Base-by-base conservation (phyloP, 208 protist genomes). In the Crithidia expoeki region DNA sequence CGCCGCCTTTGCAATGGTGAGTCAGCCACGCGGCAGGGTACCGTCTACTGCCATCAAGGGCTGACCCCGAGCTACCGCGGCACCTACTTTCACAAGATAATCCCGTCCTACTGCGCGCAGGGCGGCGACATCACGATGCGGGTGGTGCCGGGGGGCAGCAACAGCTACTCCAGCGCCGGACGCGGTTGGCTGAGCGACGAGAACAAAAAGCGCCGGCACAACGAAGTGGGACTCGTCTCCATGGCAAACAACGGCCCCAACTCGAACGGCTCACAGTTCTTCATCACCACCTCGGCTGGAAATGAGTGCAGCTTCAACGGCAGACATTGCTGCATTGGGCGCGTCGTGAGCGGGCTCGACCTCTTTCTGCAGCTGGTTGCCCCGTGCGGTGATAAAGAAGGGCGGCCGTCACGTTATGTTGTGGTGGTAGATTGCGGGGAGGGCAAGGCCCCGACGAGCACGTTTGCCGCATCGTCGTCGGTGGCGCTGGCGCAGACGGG, bases 51-150 rank as follows among this genome's bases (percentile, higher is more conserved):
- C 17, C 83, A 85, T 56, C 72, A 93, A 38, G 82, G 83, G 9
- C 68, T 96, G 65, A 79, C 70, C n/a, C 80, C 86, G 5, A 84
- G 82, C 76, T 98, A 97, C 76, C 72, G 83, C 6, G 93, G 93
- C 56, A 96, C 92, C 4, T 94, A 80, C 70, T 95, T 98, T 79
- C 94, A 98, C 77, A 94, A 95, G 63, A 96, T 98, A 56, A 93
- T 97, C 33, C 90, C 89, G 5, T 36, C 79, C 21, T 93, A 97
- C 57, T 92, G 88, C 46, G 59, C 85, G 14, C 98, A 99, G 78
- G 98, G 97, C 51, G 98, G 98, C 46, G 98, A 99, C 86, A 92
- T 99, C 75, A 98, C 95, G 19, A 92, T 90, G 83, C 90, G 86
- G n/a, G 90, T 99, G 59, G 94, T 49, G 53, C 67, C 58, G 0